Conservation (phyloP, 306 rosid genomes). For the Lathyrus sativus region DNA sequence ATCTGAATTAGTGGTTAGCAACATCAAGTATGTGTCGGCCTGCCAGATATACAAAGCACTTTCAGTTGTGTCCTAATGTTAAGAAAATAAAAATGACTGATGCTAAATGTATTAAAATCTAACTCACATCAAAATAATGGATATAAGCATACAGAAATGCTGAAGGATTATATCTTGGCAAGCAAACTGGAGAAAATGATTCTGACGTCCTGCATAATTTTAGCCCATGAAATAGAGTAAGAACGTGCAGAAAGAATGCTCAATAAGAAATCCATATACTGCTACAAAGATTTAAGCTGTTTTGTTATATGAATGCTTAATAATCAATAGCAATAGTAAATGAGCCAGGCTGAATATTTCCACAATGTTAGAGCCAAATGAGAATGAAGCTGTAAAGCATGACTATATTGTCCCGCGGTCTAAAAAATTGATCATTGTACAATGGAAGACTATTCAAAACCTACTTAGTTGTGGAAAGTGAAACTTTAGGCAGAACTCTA, state of each 20-base stretch:
- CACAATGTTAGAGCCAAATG: background rate
- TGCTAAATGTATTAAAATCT: slow-evolving; percentile 19
- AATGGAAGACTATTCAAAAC: slow-evolving; percentile 10
- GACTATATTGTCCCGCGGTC: slow-evolving; percentile 5
- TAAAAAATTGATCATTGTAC: background rate
- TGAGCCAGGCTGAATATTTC: slow-evolving; percentile 19
- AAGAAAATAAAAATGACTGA: background rate
- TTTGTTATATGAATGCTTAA: slow-evolving; percentile 8
- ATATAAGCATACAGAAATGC: slow-evolving; percentile 94
- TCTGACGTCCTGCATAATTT: slow-evolving; percentile 85
- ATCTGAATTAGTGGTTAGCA: slow-evolving; percentile 91
- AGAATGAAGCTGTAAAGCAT: slow-evolving; percentile 16
- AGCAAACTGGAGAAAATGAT: slow-evolving; percentile 94
- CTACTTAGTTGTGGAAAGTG: background rate
- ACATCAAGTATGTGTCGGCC: slow-evolving; percentile 87
- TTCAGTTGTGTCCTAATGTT: slow-evolving; percentile 24
- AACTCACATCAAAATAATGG: slow-evolving; percentile 90
- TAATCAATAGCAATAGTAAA: slow-evolving; percentile 4
- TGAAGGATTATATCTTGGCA: slow-evolving; percentile 97
- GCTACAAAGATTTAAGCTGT: slow-evolving; percentile 14
- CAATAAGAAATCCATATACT: slow-evolving; percentile 19
- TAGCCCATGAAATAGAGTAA: slow-evolving; percentile 33
- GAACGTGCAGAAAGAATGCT: slow-evolving; percentile 22
- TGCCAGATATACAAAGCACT: slow-evolving; percentile 45
- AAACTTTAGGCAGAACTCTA: background rate